Evolutionary conservation across 306 rosid genomes (phyloP), one percentile per base, ranked within the genome.

Genomic region (Parietaria judaica): DNA sequence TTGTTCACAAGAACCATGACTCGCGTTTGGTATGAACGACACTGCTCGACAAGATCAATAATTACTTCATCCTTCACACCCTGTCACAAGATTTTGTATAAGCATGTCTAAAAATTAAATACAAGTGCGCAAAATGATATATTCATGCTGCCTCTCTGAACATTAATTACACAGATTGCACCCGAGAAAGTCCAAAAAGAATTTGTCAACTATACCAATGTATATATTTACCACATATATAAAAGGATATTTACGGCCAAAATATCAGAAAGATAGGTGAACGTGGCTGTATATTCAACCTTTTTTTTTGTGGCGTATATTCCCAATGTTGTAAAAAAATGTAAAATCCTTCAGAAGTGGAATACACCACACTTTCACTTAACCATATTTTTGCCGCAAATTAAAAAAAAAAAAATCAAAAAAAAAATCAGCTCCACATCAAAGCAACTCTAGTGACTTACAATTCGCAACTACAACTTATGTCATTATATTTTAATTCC

Each of bases 11-110:
- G 97, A 72, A 76, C 81, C 97, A 84, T 88, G 66, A 88, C 90
- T 44, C 90, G 97, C 69, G 74, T 86, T 80, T 88, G 90, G 72
- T 84, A 94, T 8, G 89, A 84, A 54, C 76, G 95, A 65, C 99
- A 94, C 79, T 94, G 99, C 69, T 94, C 99, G 71, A 82, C 99
- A 62, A 94, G 97, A 80, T 94, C 97, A 50, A 88, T 81, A 45
- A 94, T 88, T 70, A 94, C 66, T 78, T 94, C 99, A 36, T 88
- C 84, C 81, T 86, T 94, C 79, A 88, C 74, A 59, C 85, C 87
- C 99, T 94, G 86, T 60, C 77, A 79, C n/a, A 23, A 23, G 31
- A 23, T 23, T 23, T 23, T 23, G 31, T 23, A 23, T 23, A 23
- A 52, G 31, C 6, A 5, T 13, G 39, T 49, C 41, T 1, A 23